These are phyloP conservation scores for Alloteropsis semialata DNA, from an alignment of 176 grass and related monocot species.

Conservation along the genomic window DNA sequence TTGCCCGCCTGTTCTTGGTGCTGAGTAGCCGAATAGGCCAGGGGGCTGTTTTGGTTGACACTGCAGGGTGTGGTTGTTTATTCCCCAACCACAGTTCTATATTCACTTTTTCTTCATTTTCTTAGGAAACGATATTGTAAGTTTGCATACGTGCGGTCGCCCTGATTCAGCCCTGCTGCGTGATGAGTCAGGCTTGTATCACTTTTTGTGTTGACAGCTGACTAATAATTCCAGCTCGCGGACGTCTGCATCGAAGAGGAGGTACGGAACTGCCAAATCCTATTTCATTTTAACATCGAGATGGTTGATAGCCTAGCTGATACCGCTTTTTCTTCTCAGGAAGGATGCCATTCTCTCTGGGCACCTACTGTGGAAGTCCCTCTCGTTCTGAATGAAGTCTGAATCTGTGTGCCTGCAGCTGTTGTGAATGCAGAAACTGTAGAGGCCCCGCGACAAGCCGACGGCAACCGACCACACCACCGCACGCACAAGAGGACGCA, in stretches of 20 bases:
- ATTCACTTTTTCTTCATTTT: background rate
- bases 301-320: background rate
- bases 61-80: background rate
- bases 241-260: background rate
- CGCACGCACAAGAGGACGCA: background rate
- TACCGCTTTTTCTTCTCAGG: background rate
- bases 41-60: background rate
- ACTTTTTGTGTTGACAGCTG: background rate
- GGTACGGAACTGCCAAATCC: background rate
- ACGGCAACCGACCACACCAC: conserved; percentile 12
- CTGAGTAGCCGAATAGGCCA: background rate
- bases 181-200: background rate
- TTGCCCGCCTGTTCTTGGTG: conserved; percentile 7
- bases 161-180: conserved; percentile 1
- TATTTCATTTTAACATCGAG: background rate
- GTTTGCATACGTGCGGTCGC: background rate
- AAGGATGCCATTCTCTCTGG: background rate
- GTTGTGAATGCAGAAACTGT: background rate
- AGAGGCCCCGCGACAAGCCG: background rate
- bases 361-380: background rate
- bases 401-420: background rate
- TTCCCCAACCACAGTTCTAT: background rate
- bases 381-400: background rate
- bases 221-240: background rate
- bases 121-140: background rate